Evolutionary conservation across 2,329 filamentous ascomycete genomes (phyloP), one percentile per base, ranked within the genome.

Genomic region (Aspergillus quadricinctus): DNA sequence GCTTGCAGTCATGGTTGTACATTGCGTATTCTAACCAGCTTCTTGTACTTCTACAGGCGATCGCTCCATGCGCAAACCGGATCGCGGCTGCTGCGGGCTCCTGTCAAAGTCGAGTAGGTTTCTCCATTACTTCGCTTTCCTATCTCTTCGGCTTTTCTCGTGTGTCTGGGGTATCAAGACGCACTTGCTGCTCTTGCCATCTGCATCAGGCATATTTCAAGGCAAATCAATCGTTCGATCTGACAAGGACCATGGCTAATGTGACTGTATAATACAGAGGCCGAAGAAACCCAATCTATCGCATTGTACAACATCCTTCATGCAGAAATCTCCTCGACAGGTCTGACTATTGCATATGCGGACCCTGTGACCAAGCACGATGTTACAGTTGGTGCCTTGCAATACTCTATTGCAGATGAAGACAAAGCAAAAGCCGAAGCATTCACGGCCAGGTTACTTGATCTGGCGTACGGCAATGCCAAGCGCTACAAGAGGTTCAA

Each of bases 281-380:
- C 76, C 29, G 80, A 81, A 57, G 75, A 77, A 31, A 83, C 79
- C 29, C 78, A 78, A 60, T 78, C 82, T 5, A 88, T 97, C 29
- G 86, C 89, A 1, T 87, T 91, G 59, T 92, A 90, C 77, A 89
- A 96, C 70, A 77, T 97, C 59, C 85, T 97, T 50, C 95, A 90
- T 87, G 90, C 88, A 41, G 86, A 90, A 62, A 70, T 88, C 28
- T 77, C 79, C 50, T 78, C 82, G 48, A 78, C 78, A 54, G 80
- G 82, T 29, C 75, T 96, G 50, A 82, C 81, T 7, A 85, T 97
- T 68, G 84, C 88, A 52, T 94, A 90, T 71, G 90, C 90, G 49
- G 75, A 82, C 31, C 80, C 81, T 1, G 70, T 76, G 25, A 81
- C 83, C 37, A 86, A 87, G 66, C 79, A 81, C 27, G 77, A 81